Conservation (phyloP, 1,284 basidiomycete species). For the Polyporus tsugae region DNA sequence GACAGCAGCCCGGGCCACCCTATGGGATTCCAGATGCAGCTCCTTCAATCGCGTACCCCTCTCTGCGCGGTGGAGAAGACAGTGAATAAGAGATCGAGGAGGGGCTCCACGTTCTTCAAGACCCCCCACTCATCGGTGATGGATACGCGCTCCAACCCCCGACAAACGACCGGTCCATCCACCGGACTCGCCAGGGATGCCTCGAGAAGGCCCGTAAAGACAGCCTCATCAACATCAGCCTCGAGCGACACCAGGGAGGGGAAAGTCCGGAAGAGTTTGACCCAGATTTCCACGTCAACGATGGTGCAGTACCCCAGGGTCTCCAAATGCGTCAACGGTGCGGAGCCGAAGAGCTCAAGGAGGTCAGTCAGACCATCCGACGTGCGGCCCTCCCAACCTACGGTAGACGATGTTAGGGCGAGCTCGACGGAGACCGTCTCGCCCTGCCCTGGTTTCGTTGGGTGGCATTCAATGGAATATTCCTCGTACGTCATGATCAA, state of each 20-base stretch:
- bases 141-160: background rate
- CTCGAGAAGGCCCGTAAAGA: background rate
- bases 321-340: background rate
- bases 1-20: background rate
- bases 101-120: background rate
- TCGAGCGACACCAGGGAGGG: background rate
- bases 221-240: background rate
- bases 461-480: background rate
- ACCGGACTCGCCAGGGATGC: background rate
- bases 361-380: background rate
- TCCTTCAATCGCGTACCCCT: background rate
- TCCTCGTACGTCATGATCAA: background rate
- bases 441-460: background rate
- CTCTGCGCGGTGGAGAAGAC: background rate
- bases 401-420: background rate
- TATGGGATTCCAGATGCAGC: background rate
- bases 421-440: background rate
- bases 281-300: background rate
- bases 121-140: background rate
- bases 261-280: background rate
- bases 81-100: background rate
- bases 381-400: background rate
- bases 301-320: background rate
- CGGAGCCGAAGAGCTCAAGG: background rate
- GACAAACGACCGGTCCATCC: background rate